These are phyloP conservation scores for Tuber magnatum DNA, from an alignment of 495 filamentous ascomycete species.

Conservation along the genomic window DNA sequence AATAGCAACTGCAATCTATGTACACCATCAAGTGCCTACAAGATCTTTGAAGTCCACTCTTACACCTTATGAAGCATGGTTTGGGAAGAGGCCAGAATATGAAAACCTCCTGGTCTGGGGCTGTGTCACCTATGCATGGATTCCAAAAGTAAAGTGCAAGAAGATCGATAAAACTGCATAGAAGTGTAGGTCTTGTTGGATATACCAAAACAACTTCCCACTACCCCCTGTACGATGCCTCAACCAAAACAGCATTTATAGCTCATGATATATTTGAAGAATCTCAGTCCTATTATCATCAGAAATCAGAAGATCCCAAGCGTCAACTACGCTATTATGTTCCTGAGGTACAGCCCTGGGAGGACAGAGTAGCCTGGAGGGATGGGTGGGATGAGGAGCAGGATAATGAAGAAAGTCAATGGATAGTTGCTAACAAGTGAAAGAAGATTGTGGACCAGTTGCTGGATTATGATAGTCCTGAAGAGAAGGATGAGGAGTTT, in stretches of 20 bases:
- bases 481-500: too few species aligned
- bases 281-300: not conserved
- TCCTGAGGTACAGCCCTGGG: not conserved
- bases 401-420: not conserved
- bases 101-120: conserved; percentile 1
- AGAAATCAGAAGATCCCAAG: rapidly evolving
- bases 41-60: not conserved
- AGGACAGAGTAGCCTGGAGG: not conserved
- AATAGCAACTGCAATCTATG: not conserved
- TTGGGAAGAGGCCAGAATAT: not conserved
- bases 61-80: conserved; percentile 1
- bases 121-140: conserved; percentile 1
- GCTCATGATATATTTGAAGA: conserved; percentile 4
- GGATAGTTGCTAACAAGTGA: not conserved
- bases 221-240: conserved; percentile 2
- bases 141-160: not conserved
- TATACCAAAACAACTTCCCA: not conserved
- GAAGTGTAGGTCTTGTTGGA: conserved; percentile 4
- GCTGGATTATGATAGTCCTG: too few species aligned
- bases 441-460: not conserved
- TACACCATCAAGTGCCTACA: not conserved
- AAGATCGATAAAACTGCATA: not conserved
- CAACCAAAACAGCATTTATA: not conserved
- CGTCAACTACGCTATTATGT: not conserved
- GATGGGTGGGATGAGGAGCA: not conserved